phyloP scores from a whole-genome alignment of 1,139 yeast genomes.

The Pichia sp. region DNA sequence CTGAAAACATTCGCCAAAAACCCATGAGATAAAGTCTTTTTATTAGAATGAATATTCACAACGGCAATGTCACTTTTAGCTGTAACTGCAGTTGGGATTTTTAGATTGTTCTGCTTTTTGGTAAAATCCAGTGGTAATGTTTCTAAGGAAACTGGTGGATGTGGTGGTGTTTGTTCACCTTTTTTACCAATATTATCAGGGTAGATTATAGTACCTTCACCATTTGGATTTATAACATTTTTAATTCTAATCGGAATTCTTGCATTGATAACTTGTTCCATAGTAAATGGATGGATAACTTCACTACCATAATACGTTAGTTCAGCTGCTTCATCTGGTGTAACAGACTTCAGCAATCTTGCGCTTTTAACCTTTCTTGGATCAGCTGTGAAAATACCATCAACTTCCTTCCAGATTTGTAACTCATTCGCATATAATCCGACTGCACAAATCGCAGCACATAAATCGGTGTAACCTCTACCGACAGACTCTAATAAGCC shows the following conservation, averaged over 20 bases:
- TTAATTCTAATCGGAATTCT: slow-evolving; percentile 94
- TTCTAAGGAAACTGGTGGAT: slow-evolving; percentile 77
- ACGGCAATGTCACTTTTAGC: slow-evolving; percentile 91
- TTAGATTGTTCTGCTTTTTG: slow-evolving; percentile 37
- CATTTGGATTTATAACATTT: slow-evolving; percentile 87
- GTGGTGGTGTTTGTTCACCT: slow-evolving; percentile 90
- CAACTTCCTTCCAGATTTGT: slow-evolving; percentile 98
- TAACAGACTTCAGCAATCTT: slow-evolving; percentile 73
- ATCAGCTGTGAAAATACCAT: slow-evolving; percentile 97
- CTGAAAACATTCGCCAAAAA: slow-evolving; percentile 87
- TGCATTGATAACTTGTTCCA: slow-evolving; percentile 97
- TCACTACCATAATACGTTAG: slow-evolving; percentile 95
- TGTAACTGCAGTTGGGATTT: slow-evolving; percentile 95
- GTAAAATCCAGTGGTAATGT: slow-evolving; percentile 41
- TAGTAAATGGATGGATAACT: slow-evolving; percentile 96
- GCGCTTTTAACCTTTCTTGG: slow-evolving; percentile 94
- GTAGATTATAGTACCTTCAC: slow-evolving; percentile 86
- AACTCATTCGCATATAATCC: slow-evolving; percentile 88
- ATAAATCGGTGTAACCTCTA: slow-evolving; percentile 92
- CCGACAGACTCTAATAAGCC: slow-evolving; percentile 90
- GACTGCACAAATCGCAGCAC: slow-evolving; percentile 95
- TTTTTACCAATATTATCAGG: slow-evolving; percentile 82
- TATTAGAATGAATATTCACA: slow-evolving; percentile 86
- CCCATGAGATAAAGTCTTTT: slow-evolving; percentile 89
- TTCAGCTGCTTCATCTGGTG: slow-evolving; percentile 98